Evolutionary conservation across 305 asterid species (phyloP).

Genomic region (Ilex paraguariensis): DNA sequence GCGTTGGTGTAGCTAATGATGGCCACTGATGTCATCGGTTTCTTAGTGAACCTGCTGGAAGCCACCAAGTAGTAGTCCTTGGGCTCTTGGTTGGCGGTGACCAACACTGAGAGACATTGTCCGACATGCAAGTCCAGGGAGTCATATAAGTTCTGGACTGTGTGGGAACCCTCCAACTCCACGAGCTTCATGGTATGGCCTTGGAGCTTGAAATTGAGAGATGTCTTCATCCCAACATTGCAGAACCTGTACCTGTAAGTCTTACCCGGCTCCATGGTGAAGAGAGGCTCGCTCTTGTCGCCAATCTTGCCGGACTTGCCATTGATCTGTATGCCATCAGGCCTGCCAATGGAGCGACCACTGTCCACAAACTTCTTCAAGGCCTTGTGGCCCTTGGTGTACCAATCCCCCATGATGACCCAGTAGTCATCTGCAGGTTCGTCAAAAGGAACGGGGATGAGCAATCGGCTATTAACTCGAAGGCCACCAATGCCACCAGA

Average conservation of each 20-base stretch:
- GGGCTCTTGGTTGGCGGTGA: slow-evolving; percentile 27
- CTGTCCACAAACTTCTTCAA: slow-evolving; percentile 24
- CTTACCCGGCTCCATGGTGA: slow-evolving; percentile 28
- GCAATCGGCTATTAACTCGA: slow-evolving; percentile 13
- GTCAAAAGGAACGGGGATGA: slow-evolving; percentile 21
- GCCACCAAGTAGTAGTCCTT: slow-evolving; percentile 29
- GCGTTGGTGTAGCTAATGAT: slow-evolving; percentile 21
- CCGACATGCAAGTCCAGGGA: slow-evolving; percentile 34
- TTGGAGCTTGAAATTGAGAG: slow-evolving; percentile 26
- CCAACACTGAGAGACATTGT: slow-evolving; percentile 28
- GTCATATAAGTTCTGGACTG: slow-evolving; percentile 30
- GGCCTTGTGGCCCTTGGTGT: slow-evolving; percentile 30
- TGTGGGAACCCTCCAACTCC: slow-evolving; percentile 36
- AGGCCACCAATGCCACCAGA: slow-evolving; percentile 19
- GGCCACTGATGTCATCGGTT: slow-evolving; percentile 14
- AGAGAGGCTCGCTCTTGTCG: slow-evolving; percentile 18
- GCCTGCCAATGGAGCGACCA: slow-evolving; percentile 25
- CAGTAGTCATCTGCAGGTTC: slow-evolving; percentile 14
- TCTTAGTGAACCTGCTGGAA: slow-evolving; percentile 22
- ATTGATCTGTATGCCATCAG: slow-evolving; percentile 27
- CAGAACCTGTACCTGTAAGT: slow-evolving; percentile 28
- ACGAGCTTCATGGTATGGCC: slow-evolving; percentile 29
- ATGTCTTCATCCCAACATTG: slow-evolving; percentile 28
- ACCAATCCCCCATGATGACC: slow-evolving; percentile 18
- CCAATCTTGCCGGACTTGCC: slow-evolving; percentile 28